These are phyloP conservation scores for Haematococcus lacustris DNA, from an alignment of 139 green algal genomes.

Conservation along the genomic window DNA sequence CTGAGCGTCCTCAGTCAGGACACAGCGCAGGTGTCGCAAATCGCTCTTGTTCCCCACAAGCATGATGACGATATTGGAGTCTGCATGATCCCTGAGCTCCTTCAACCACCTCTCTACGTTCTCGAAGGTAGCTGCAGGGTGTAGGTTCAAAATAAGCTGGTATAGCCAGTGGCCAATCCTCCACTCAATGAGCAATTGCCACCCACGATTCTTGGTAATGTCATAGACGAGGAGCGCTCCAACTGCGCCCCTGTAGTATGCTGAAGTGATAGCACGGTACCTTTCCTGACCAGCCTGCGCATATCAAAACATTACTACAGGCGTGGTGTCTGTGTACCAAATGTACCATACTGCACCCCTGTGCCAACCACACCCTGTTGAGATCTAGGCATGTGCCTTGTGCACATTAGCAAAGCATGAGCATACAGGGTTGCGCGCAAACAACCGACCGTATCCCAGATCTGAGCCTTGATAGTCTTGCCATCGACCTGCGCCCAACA, in stretches of 20 bases:
- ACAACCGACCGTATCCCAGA: conserved; percentile 95
- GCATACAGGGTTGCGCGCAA: too few relatives aligned
- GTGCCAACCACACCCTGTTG: too few relatives aligned
- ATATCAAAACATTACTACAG: too few relatives aligned
- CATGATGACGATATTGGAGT: conserved; percentile 98
- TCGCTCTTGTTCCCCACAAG: conserved; percentile 99
- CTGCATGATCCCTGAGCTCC: conserved; percentile 95
- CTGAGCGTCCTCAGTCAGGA: conserved; percentile 88
- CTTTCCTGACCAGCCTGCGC: conserved; percentile 85
- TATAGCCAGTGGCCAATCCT: too few relatives aligned
- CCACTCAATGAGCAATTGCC: too few relatives aligned
- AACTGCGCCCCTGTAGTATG: conserved; percentile 97
- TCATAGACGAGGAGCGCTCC: conserved; percentile 98
- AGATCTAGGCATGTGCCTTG: too few relatives aligned
- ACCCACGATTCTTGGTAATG: conserved; percentile 91
- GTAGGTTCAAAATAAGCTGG: too few relatives aligned
- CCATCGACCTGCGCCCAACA: conserved; percentile 84
- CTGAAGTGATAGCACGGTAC: conserved; percentile 97
- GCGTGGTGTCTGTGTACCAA: too few relatives aligned
- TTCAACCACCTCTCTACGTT: conserved; percentile 98
- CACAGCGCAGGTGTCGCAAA: conserved; percentile 85
- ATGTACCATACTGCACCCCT: too few relatives aligned
- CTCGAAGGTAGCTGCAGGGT: conserved; percentile 85
- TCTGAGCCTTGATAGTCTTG: conserved; percentile 99
- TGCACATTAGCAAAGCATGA: too few relatives aligned